Evolutionary conservation across 495 filamentous ascomycete species (phyloP), one percentile per base, ranked within the genome.

Genomic region (Penicillium manginii): DNA sequence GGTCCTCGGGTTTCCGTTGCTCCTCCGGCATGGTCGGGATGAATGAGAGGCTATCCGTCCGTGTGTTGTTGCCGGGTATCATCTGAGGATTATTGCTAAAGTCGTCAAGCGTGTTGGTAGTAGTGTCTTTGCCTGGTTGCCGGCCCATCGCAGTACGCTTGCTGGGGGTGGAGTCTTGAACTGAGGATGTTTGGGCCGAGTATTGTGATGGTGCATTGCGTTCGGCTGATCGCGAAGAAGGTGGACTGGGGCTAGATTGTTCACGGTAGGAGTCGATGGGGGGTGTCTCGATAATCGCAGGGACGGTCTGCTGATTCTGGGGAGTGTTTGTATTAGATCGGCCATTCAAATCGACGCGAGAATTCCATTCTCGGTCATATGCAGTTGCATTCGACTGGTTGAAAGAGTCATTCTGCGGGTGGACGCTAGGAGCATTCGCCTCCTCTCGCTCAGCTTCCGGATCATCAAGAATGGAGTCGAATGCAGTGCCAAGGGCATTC

Each of bases 21-120:
- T 90, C 88, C 55, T 91, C 86, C 2, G 79, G 65, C 23, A 91
- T 76, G 1, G 89, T 96, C 3, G 92, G 92, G 48, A 96, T 92
- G 66, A 93, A 91, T 1, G 91, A 92, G 14, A 96, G 79, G 54
- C 80, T 87, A 67, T 92, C 91, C 2, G 90, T 96, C 17, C 88
- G 83, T 0, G 81, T 86, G 42, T 76, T 85, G 61, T 86, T 89
- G 18, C 88, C 91, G 11, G 90, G 87, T 1, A 93, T 72, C 23
- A 86, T 80, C 56, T 77, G 70, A 2, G 72, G 73, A 23, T 60
- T 72, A 52, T 64, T 76, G 60, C 70, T 72, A 42, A 78, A 69
- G 3, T 77, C 74, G 45, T 72, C 70, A 4, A 78, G 64, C 1
- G 67, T 70, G 7, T 64, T 56, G 2, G 65, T 57, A 2, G 67